These are phyloP conservation scores for Yamagishiella unicocca DNA, from an alignment of 139 green algal genomes.

Conservation along the genomic window DNA sequence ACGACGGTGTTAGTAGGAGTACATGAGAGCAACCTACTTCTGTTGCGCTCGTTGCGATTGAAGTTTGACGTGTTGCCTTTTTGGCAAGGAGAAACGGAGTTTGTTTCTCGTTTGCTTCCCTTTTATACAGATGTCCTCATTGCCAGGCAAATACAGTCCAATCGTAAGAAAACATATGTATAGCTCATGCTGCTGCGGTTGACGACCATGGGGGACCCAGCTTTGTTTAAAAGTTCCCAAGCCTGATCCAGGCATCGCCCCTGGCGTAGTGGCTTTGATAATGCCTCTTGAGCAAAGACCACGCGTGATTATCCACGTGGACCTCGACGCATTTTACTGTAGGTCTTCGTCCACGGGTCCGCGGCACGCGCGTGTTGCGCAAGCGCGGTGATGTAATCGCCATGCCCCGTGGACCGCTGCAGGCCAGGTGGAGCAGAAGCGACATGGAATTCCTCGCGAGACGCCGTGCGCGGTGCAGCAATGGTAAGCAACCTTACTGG, in stretches of 20 bases:
- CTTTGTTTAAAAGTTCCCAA: slow-evolving; percentile 72
- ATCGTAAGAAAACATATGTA: no score
- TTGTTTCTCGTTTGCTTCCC: no score
- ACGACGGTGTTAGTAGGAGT: no score
- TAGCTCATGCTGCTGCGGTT: no score
- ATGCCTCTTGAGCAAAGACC: neutral
- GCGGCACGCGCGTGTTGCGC: neutral
- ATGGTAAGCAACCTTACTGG: slow-evolving; percentile 68
- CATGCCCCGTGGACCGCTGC: neutral
- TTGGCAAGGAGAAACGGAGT: no score
- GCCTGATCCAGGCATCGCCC: neutral
- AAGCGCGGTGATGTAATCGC: neutral
- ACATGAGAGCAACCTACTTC: no score
- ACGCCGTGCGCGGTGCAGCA: slow-evolving; percentile 90
- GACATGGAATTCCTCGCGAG: slow-evolving; percentile 75
- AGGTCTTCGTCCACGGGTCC: neutral
- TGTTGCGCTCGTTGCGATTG: no score
- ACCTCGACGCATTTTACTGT: slow-evolving; percentile 90
- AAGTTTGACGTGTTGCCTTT: no score
- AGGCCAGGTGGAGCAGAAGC: slow-evolving; percentile 85
- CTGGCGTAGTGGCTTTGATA: neutral
- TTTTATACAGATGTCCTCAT: no score
- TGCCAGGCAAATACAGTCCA: no score
- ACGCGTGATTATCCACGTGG: slow-evolving; percentile 73
- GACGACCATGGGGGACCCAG: slow-evolving; percentile 58